Evolutionary conservation across 1,284 basidiomycete genomes (phyloP).

Genomic region (Cryptococcus depauperatus): DNA sequence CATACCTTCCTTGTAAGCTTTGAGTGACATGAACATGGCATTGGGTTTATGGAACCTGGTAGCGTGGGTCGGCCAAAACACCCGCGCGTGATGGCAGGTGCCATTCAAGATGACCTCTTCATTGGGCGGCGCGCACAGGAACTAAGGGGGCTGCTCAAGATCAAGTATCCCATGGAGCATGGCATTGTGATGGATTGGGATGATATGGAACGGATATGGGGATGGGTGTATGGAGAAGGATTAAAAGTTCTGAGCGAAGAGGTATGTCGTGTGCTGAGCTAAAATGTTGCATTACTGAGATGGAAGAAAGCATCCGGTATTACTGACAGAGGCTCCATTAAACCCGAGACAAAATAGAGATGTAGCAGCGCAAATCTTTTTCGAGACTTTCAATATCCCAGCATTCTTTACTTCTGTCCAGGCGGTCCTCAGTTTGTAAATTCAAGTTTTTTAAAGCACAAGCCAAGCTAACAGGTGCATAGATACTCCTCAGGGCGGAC

Average conservation of each 20-base stretch:
- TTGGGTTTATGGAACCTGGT: slow-evolving; percentile 6
- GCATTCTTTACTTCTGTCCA: slow-evolving; percentile 96
- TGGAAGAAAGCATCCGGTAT: slow-evolving; percentile 78
- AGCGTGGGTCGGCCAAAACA: slow-evolving; percentile 95
- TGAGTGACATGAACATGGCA: background rate
- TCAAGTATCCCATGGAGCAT: slow-evolving; percentile 97
- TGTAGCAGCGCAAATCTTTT: slow-evolving; percentile 93
- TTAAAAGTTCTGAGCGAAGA: slow-evolving; percentile 90
- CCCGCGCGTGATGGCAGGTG: slow-evolving; percentile 88
- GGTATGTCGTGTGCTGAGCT: slow-evolving; percentile 49
- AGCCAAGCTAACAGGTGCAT: background rate
- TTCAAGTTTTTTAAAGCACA: background rate
- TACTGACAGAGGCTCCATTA: slow-evolving; percentile 87
- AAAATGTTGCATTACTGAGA: background rate
- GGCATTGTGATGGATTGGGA: slow-evolving; percentile 89
- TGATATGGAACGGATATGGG: slow-evolving; percentile 98
- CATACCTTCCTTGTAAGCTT: slow-evolving; percentile 90
- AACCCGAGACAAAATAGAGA: slow-evolving; percentile 93
- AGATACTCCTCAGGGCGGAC: slow-evolving; percentile 99
- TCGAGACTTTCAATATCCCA: slow-evolving; percentile 98
- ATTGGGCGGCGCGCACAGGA: slow-evolving; percentile 91
- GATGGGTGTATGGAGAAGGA: slow-evolving; percentile 90
- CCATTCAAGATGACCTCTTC: slow-evolving; percentile 61
- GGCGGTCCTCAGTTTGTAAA: slow-evolving; percentile 89
- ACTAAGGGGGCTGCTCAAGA: slow-evolving; percentile 84